Conservation (phyloP, 2,329 filamentous ascomycete species). For the Trichoderma polysporum region DNA sequence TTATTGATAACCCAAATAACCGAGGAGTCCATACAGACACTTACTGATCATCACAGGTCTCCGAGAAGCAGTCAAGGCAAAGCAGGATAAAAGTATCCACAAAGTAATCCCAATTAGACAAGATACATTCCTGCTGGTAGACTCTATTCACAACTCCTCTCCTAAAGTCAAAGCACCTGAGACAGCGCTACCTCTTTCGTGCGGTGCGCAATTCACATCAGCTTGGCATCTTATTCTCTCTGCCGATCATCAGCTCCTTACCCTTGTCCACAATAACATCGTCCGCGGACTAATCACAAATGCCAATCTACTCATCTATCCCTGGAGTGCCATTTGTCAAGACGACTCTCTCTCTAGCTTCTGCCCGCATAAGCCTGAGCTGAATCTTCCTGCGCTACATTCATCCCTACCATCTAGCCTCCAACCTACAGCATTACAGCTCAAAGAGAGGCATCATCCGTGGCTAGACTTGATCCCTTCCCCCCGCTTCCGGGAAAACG, state of each 20-base stretch:
- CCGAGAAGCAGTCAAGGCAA: background rate
- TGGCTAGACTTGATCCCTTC: background rate
- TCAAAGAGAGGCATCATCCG: background rate
- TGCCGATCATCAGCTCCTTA: background rate
- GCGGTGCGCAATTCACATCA: background rate
- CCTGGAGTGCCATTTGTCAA: background rate
- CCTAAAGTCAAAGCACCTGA: background rate
- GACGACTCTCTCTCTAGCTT: background rate
- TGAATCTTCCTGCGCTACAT: background rate
- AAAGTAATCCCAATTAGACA: background rate
- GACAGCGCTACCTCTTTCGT: background rate
- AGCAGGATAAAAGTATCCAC: background rate
- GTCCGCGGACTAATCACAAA: background rate
- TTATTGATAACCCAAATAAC: background rate
- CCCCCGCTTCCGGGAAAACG: background rate
- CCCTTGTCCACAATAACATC: slow-evolving; percentile 3
- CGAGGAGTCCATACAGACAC: background rate
- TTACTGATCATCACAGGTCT: background rate
- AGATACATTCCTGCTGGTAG: background rate
- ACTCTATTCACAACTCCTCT: background rate
- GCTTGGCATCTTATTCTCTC: background rate
- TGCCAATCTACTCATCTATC: background rate
- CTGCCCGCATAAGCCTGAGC: background rate
- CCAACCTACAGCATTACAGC: background rate
- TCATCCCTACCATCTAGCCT: background rate